Evolutionary conservation across 1,284 basidiomycete genomes (phyloP), one percentile per base, ranked within the genome.

Genomic region (Cutaneotrichosporon mucoides): DNA sequence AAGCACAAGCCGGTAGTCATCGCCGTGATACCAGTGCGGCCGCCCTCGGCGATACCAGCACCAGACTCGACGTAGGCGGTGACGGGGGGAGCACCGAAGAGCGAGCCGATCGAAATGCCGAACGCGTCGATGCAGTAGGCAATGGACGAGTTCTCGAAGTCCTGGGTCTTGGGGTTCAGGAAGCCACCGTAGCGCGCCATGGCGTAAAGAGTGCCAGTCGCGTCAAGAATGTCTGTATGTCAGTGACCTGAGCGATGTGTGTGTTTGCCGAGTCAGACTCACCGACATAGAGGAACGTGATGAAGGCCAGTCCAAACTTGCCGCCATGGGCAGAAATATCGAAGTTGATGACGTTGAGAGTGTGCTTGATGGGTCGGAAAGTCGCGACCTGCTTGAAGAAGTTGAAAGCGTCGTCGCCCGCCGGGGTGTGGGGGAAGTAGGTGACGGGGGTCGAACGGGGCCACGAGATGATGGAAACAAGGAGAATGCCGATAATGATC

Each of bases 131-230:
- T 83, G 66, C 88, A 89, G 79, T 91, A 93, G 5, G 90, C 91
- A 56, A 89, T 81, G 5, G 88, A 91, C 24, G 87, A 89, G 64
- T 86, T 85, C 78, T 94, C 91, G 70, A 94, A 94, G 77, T 94
- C 91, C 61, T 90, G 81, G 13, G 90, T 92, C 12, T 88, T 83
- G 1, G 87, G 88, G 73, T 93, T 87, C 58, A 89, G 88, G 10
- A 94, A 83, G 24, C 89, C 89, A n/a, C 91, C 90, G 66, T 92
- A 92, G 71, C 89, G 90, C 53, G 90, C 88, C 91, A 94, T 93
- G 46, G 91, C 87, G 76, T 92, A 92, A 10, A 93, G 79, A 2
- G 91, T 92, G 71, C 90, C 88, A 51, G 82, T 85, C 34, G 80
- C 82, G 62, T 84, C 80, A 70, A 90, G 82, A 65, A 91, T 88